These are phyloP conservation scores for Ampelocalamus luodianensis DNA, from an alignment of 176 grass and related monocot species.

Conservation along the genomic window DNA sequence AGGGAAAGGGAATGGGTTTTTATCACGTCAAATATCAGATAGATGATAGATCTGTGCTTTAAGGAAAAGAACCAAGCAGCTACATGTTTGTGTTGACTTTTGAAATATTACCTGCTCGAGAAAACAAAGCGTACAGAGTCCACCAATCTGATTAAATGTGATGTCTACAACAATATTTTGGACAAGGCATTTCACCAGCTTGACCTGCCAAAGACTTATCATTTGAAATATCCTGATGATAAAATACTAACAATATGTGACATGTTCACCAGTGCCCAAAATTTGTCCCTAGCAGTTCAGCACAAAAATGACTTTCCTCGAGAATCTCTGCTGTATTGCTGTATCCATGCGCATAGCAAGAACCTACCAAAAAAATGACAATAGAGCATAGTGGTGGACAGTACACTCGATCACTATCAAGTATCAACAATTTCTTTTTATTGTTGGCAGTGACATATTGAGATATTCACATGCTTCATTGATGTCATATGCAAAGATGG, in stretches of 20 bases:
- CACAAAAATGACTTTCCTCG: not conserved
- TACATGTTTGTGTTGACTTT: slow-evolving; percentile 6
- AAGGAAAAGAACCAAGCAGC: slow-evolving; percentile 17
- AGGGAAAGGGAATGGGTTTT: not conserved
- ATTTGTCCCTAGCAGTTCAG: not conserved
- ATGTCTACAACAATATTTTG: slow-evolving; percentile 93
- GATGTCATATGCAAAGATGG: slow-evolving; percentile 4
- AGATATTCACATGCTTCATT: slow-evolving; percentile 18
- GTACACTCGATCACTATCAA: not conserved
- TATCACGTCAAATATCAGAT: slow-evolving; percentile 18
- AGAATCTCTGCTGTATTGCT: not conserved
- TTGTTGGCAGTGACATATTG: slow-evolving; percentile 14
- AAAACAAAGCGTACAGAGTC: slow-evolving; percentile 89
- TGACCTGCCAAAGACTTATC: slow-evolving; percentile 69
- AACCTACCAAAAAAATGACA: not conserved
- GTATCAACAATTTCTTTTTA: slow-evolving; percentile 16
- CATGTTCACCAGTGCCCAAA: slow-evolving; percentile 8
- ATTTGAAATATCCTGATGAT: not conserved
- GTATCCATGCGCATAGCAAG: slow-evolving; percentile 2
- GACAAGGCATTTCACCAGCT: slow-evolving; percentile 89
- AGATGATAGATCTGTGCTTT: slow-evolving; percentile 24
- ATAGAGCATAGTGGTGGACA: not conserved
- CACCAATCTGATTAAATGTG: slow-evolving; percentile 95
- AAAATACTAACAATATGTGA: slow-evolving; percentile 17
- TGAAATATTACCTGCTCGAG: slow-evolving; percentile 75